phyloP scores from a whole-genome alignment of 1,139 yeast genomes.

The Suhomyces terraborum region DNA sequence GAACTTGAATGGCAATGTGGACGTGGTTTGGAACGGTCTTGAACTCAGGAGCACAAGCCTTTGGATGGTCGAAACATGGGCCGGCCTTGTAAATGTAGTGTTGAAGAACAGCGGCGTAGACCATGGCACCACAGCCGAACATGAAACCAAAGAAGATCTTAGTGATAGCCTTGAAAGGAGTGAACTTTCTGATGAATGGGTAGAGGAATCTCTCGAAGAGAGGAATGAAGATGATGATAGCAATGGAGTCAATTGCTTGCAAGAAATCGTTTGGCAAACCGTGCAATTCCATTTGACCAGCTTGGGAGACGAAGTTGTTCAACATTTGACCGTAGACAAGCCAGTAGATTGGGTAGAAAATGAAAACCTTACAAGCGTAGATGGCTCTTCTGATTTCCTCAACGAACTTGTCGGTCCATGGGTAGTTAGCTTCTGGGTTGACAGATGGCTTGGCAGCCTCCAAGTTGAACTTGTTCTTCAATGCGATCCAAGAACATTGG shows the following conservation, averaged over 20 bases:
- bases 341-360: conserved; percentile 67
- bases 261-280: conserved; percentile 68
- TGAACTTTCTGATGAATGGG: conserved; percentile 55
- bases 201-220: conserved; percentile 54
- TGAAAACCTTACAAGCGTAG: conserved; percentile 63
- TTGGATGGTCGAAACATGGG: conserved; percentile 73
- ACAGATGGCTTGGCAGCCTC: conserved; percentile 58
- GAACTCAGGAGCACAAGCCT: conserved; percentile 32
- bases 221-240: conserved; percentile 64
- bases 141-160: conserved; percentile 77
- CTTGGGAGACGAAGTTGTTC: conserved; percentile 65
- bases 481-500: conserved; percentile 47
- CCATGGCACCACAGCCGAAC: conserved; percentile 69
- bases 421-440: conserved; percentile 44
- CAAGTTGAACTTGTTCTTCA: conserved; percentile 52
- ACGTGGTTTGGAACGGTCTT: conserved; percentile 48
- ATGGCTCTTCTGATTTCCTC: conserved; percentile 62
- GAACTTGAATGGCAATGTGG: conserved; percentile 65
- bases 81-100: conserved; percentile 69
- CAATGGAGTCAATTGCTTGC: conserved; percentile 63
- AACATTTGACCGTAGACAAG: conserved; percentile 68
- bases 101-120: conserved; percentile 81
- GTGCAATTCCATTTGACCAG: conserved; percentile 64
- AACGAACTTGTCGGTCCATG: conserved; percentile 62
- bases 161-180: conserved; percentile 68